A percentile compares a stretch with the other conserved stretches of the same genome.
These are phyloP conservation scores for Ormosia emarginata DNA, from an alignment of 306 rosid genomes.

Conservation along the genomic window DNA sequence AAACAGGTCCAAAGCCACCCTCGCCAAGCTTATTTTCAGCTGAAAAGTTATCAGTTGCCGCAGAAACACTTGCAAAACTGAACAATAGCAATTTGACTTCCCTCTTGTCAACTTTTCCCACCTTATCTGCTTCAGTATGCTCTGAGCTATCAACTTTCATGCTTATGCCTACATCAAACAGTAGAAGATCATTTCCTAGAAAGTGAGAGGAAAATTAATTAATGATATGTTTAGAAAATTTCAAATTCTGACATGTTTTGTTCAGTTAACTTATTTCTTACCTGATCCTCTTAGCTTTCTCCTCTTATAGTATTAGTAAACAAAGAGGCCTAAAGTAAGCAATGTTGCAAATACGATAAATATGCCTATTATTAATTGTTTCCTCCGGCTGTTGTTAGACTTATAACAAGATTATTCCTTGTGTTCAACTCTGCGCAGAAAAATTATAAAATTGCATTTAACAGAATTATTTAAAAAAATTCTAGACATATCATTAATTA, in stretches of 20 bases:
- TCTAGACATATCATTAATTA: neutral
- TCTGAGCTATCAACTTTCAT: neutral
- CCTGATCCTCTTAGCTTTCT: neutral
- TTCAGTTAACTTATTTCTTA: neutral
- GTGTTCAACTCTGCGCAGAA: neutral
- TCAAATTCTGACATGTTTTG: neutral
- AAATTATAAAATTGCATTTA: neutral
- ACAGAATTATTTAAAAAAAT: neutral
- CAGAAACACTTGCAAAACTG: conserved; percentile 14
- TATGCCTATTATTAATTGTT: neutral
- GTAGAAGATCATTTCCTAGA: conserved; percentile 10
- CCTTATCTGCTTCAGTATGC: neutral
- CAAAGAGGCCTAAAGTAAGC: neutral
- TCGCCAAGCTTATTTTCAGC: conserved; percentile 21
- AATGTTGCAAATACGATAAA: neutral
- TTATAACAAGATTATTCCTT: neutral
- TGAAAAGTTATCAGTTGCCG: conserved; percentile 13
- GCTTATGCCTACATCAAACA: neutral
- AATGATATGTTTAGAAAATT: neutral
- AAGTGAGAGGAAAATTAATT: neutral
- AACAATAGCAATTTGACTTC: conserved; percentile 18
- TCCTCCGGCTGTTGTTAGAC: neutral
- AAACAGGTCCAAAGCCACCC: conserved; percentile 31
- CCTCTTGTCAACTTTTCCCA: neutral
- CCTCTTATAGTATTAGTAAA: neutral